These are phyloP conservation scores for Ambrosia trifida DNA, from an alignment of 129 eudicot genomes.

Conservation along the genomic window DNA sequence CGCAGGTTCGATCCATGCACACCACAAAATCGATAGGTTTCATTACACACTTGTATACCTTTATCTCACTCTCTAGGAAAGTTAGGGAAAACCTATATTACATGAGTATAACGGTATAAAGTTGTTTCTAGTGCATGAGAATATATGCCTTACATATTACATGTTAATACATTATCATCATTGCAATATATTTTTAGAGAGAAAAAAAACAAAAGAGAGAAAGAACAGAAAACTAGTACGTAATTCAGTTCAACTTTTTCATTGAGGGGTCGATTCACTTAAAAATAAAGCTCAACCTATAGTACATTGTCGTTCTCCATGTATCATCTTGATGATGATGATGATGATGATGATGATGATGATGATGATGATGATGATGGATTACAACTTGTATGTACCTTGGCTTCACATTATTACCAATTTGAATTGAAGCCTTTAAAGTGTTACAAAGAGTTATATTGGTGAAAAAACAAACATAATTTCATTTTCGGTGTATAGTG, in stretches of 20 bases:
- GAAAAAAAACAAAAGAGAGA: background rate
- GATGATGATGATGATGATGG: conserved; percentile 9
- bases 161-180: background rate
- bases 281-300: conserved; percentile 21
- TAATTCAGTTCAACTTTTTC: conserved; percentile 19
- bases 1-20: no score
- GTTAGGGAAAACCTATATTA: no score
- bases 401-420: background rate
- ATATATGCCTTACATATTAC: no score
- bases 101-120: no score
- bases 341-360: conserved; percentile 15
- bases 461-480: background rate
- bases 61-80: no score
- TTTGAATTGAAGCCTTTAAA: background rate
- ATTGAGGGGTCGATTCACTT: conserved; percentile 29
- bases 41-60: no score
- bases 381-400: conserved; percentile 6
- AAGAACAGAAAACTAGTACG: conserved; percentile 5
- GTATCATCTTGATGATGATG: conserved; percentile 15
- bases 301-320: conserved; percentile 14
- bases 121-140: no score
- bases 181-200: background rate
- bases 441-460: background rate
- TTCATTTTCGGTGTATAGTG: background rate
- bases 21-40: no score